Conservation (phyloP, 805 yeast species). For the Yarrowia deformans region DNA sequence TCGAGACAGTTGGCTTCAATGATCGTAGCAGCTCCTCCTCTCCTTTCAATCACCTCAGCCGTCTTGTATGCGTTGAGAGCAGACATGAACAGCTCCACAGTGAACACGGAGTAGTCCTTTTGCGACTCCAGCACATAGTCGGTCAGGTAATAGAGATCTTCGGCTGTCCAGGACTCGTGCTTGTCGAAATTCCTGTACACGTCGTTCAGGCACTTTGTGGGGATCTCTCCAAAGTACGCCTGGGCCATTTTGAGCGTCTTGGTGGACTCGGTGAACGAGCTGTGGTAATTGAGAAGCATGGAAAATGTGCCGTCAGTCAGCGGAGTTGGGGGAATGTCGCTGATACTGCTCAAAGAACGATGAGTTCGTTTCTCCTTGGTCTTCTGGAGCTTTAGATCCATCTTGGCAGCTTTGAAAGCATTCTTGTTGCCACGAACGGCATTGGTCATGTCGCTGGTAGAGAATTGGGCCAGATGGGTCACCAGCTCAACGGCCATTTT, state of each 20-base stretch:
- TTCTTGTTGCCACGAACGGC: background rate
- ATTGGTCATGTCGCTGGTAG: slow-evolving; percentile 9
- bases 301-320: slow-evolving; percentile 11
- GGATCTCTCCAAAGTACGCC: slow-evolving; percentile 9
- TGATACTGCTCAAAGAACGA: background rate
- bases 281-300: background rate
- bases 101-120: background rate
- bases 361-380: background rate
- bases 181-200: slow-evolving; percentile 6
- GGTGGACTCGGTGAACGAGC: background rate
- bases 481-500: background rate
- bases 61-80: slow-evolving; percentile 5
- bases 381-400: background rate
- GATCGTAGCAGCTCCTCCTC: background rate
- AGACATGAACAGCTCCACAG: slow-evolving; percentile 3
- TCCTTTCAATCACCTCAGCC: background rate
- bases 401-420: background rate
- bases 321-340: background rate
- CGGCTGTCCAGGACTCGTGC: background rate
- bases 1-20: slow-evolving; percentile 21
- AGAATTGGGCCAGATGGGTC: background rate
- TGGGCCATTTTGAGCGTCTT: background rate
- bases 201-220: slow-evolving; percentile 4
- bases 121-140: background rate
- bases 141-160: background rate